Conservation (phyloP, 2,329 filamentous ascomycete species). For the Colletotrichum lindemuthianum region DNA sequence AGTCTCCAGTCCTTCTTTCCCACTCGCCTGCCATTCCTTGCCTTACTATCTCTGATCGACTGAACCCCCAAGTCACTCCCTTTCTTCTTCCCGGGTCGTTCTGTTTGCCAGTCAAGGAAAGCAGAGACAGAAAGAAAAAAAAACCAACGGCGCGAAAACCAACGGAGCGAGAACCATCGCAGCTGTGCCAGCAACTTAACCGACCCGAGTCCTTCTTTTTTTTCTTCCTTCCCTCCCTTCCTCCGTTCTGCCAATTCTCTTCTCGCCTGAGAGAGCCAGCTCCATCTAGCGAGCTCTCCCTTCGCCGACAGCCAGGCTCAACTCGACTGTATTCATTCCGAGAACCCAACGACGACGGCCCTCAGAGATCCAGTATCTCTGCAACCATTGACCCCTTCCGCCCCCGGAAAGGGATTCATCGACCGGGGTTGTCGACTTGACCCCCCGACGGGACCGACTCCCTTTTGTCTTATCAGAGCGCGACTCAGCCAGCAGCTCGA, state of each 20-base stretch:
- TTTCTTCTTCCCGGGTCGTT: conserved; percentile 14
- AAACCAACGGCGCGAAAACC: conserved; percentile 5
- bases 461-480: conserved; percentile 24
- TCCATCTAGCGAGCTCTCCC: background rate
- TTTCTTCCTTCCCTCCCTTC: conserved; percentile 1
- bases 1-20: conserved; percentile 22
- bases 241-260: background rate
- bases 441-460: conserved; percentile 13
- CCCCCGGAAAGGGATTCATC: conserved; percentile 5
- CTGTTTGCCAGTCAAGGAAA: conserved; percentile 24
- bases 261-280: background rate
- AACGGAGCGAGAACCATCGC: no score
- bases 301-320: background rate
- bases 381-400: background rate
- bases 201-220: conserved; percentile 21
- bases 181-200: background rate
- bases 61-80: conserved; percentile 22
- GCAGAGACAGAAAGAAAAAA: background rate
- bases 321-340: background rate
- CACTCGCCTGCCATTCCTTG: conserved; percentile 18
- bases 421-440: conserved; percentile 26
- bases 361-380: conserved; percentile 15
- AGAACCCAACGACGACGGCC: conserved; percentile 2
- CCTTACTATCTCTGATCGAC: conserved; percentile 16
- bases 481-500: conserved; percentile 6